Conservation (phyloP, 2,329 filamentous ascomycete species). For the Pyricularia grisea region DNA sequence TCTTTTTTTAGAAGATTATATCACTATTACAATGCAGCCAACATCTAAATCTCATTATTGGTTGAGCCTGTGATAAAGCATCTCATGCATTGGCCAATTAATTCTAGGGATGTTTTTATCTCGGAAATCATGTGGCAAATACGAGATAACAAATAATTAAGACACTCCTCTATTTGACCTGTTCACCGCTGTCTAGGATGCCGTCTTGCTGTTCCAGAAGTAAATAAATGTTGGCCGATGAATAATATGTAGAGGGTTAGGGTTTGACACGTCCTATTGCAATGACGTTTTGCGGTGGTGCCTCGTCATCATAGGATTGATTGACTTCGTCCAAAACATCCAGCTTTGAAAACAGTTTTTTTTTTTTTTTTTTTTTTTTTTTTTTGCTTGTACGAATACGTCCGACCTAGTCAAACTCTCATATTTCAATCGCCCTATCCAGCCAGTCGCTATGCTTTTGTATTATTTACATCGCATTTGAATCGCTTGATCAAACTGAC, state of each 20-base stretch:
- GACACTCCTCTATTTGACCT: too few species aligned
- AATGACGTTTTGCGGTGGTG: not conserved
- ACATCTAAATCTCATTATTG: not conserved
- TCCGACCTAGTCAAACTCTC: not conserved
- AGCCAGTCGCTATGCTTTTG: not conserved
- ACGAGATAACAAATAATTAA: not conserved
- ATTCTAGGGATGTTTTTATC: not conserved
- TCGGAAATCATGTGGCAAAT: not conserved
- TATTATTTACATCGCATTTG: not conserved
- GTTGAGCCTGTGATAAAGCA: not conserved
- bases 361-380: too few species aligned
- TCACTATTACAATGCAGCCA: not conserved
- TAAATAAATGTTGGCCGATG: not conserved
- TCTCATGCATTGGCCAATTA: not conserved
- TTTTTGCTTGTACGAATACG: not conserved
- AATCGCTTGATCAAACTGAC: not conserved
- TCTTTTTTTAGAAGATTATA: not conserved
- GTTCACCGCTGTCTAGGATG: too few species aligned
- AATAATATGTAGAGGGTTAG: not conserved
- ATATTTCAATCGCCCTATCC: not conserved
- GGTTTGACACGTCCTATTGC: not conserved
- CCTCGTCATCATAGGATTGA: not conserved
- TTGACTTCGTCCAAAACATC: not conserved
- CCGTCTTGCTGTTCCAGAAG: too few species aligned
- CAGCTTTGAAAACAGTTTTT: not conserved